Conservation (phyloP, 2,329 filamentous ascomycete species). For the Helicocarpus griseus region DNA sequence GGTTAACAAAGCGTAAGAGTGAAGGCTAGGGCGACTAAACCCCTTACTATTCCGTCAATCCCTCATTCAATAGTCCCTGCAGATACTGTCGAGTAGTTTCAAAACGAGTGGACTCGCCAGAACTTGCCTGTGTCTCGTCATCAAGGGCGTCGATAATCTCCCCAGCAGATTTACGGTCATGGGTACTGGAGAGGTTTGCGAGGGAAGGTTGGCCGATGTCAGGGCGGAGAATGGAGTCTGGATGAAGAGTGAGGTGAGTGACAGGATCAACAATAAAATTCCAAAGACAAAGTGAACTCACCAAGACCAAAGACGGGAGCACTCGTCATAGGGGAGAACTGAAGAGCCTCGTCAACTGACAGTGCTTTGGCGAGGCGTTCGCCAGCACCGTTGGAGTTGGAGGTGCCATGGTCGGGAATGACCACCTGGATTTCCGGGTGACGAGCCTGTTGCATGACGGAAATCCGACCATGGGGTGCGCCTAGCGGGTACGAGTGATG, state of each 20-base stretch:
- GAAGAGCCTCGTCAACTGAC: slow-evolving; percentile 38
- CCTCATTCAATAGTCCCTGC: slow-evolving; percentile 60
- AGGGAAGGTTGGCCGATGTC: slow-evolving; percentile 33
- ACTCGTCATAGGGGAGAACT: slow-evolving; percentile 42
- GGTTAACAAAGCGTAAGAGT: slow-evolving; percentile 6
- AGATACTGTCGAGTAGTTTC: slow-evolving; percentile 66
- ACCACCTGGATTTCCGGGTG: slow-evolving; percentile 33
- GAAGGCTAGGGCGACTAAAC: slow-evolving; percentile 2
- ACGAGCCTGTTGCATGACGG: slow-evolving; percentile 32
- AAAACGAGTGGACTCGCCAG: slow-evolving; percentile 50
- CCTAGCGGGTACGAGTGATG: background rate
- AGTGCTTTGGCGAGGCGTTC: slow-evolving; percentile 27
- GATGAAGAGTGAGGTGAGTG: slow-evolving; percentile 2
- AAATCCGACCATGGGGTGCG: slow-evolving; percentile 14
- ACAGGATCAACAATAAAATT: background rate
- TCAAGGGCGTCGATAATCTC: slow-evolving; percentile 59
- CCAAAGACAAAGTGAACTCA: slow-evolving; percentile 15
- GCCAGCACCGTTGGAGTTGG: slow-evolving; percentile 18
- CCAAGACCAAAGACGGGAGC: slow-evolving; percentile 38
- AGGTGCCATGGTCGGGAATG: slow-evolving; percentile 24
- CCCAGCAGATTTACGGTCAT: slow-evolving; percentile 43
- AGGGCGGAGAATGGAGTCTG: slow-evolving; percentile 34
- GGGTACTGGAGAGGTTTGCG: slow-evolving; percentile 26
- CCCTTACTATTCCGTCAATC: slow-evolving; percentile 42
- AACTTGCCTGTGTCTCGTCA: slow-evolving; percentile 52